Evolutionary conservation across 495 filamentous ascomycete species (phyloP).

Genomic region (Cenococcum geophilum): DNA sequence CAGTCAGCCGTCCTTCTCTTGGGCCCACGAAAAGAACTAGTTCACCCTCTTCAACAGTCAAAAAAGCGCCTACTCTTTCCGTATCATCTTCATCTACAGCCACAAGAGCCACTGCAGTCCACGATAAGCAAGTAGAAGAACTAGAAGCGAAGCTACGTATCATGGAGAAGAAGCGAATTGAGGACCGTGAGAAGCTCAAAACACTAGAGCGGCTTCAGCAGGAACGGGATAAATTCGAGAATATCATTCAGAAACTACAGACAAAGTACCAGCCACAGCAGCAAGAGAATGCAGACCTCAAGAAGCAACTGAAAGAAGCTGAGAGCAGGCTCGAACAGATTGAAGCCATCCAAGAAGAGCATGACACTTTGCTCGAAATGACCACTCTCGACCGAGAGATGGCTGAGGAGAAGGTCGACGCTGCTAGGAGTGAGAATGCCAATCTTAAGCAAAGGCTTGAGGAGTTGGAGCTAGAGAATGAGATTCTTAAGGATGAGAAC

Average conservation of each 20-base stretch:
- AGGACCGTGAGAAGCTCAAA: conserved; percentile 86
- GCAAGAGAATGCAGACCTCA: conserved; percentile 69
- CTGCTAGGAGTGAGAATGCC: conserved; percentile 74
- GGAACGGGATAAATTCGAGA: conserved; percentile 80
- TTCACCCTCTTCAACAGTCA: not conserved
- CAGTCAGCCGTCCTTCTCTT: not conserved
- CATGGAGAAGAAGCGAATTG: conserved; percentile 47
- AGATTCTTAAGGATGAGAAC: conserved; percentile 83
- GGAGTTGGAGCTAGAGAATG: conserved; percentile 80
- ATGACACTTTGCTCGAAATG: conserved; percentile 80
- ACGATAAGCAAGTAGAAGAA: conserved; percentile 51
- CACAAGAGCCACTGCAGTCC: conserved; percentile 27
- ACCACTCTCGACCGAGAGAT: conserved; percentile 87
- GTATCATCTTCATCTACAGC: conserved; percentile 1
- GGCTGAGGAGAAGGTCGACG: conserved; percentile 88
- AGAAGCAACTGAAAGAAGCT: conserved; percentile 69
- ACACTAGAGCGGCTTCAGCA: conserved; percentile 65
- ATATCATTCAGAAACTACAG: conserved; percentile 86
- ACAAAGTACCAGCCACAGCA: conserved; percentile 83
- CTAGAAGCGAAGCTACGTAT: conserved; percentile 37
- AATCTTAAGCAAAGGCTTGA: conserved; percentile 65
- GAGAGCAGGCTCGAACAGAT: conserved; percentile 61
- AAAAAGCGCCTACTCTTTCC: not conserved
- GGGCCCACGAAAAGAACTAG: not conserved
- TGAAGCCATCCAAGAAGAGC: conserved; percentile 68